phyloP scores from a whole-genome alignment of 176 grass and related monocot species.

The Musa acuminata region DNA sequence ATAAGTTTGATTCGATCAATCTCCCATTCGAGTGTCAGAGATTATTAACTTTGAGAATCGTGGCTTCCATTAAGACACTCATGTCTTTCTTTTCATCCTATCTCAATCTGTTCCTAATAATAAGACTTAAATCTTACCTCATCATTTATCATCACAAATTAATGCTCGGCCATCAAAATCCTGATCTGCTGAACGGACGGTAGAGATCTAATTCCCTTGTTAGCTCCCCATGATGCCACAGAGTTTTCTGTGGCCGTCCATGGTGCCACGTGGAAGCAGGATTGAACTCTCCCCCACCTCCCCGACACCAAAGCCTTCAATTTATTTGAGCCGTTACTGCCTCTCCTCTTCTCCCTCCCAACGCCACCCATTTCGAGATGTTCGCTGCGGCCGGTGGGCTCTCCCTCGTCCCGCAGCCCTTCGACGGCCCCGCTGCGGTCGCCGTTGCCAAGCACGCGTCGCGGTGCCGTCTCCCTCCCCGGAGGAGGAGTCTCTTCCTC shows the following conservation, averaged over 20 bases:
- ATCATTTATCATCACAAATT: too few species aligned
- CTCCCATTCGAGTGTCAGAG: too few species aligned
- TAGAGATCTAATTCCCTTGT: too few species aligned
- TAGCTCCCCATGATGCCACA: neutral
- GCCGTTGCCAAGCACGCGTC: neutral
- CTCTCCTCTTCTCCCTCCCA: neutral
- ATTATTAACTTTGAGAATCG: too few species aligned
- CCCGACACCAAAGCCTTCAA: neutral
- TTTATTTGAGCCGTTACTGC: neutral
- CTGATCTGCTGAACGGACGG: too few species aligned
- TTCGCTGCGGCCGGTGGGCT: constrained; percentile 13
- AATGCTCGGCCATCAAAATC: too few species aligned
- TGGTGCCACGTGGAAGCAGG: neutral
- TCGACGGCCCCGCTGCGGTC: constrained; percentile 6
- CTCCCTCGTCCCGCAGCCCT: constrained; percentile 7
- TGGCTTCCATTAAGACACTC: too few species aligned
- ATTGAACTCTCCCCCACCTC: too few species aligned
- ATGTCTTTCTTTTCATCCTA: too few species aligned
- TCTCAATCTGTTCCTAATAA: too few species aligned
- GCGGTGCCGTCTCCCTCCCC: neutral
- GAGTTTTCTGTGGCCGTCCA: neutral
- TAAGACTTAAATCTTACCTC: too few species aligned
- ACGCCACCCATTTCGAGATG: neutral
- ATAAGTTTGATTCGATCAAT: too few species aligned
- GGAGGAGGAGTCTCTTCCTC: constrained; percentile 9